Evolutionary conservation across 768 basidiomycete species (phyloP), one percentile per base, ranked within the genome.

Genomic region (Phylloporus sp.): DNA sequence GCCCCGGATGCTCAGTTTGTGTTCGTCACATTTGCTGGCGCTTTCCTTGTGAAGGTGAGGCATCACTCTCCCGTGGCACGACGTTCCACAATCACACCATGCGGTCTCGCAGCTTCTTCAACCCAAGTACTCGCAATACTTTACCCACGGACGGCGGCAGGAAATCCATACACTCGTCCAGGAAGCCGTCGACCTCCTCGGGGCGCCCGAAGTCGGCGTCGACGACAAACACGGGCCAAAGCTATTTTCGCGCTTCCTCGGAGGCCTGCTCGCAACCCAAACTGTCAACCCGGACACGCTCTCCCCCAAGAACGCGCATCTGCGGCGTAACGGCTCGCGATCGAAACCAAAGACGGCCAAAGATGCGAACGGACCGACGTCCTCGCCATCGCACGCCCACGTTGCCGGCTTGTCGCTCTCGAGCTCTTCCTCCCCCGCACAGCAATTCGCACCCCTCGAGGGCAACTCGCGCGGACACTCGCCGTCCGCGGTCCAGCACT

Each of bases 171-270:
- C 64, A 0, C 69, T 80, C 20, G 85, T 92, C 0, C 79, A 83
- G 58, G 72, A 74, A 45, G 79, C 85, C 48, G 75, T 84, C 37
- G 74, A 85, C 49, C 73, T 89, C 1, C 74, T 91, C 5, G 76
- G 77, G 4, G 80, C 82, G 0, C 76, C 84, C 6, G 80, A 83
- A 44, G 78, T 91, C 15, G 82, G 82, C 17, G 75, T 91, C 48
- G 90, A 92, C 65, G 83, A 86, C 22, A 81, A 81, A 15, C 88
- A 91, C 58, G 86, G 84, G 0, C 89, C 88, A 1, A 84, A 81
- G 60, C 69, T 90, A 6, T 90, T 89, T 62, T 79, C 89, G 0
- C 81, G 79, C 38, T 91, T 91, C 76, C 72, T 92, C 37, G 77
- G 78, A 35, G 80, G 81, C 28, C 73, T 91, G 5, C 73, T 91